Evolutionary conservation across 768 basidiomycete genomes (phyloP), one percentile per base, ranked within the genome.

Genomic region (Melanogaster broomeanus): DNA sequence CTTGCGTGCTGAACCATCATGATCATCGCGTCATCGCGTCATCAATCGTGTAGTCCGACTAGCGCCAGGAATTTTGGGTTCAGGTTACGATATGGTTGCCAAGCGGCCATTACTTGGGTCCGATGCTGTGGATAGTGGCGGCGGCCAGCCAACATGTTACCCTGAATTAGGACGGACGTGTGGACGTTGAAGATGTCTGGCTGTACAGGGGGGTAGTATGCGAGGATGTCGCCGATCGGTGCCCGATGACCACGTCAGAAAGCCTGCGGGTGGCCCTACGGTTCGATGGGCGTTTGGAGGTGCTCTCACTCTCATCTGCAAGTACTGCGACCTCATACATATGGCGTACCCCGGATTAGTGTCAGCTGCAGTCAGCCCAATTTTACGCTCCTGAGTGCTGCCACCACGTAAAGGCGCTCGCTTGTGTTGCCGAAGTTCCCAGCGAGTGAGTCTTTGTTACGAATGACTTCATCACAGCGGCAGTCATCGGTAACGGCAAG

Each of bases 361-460:
- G 86, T 76, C 79, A 11, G 78, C 77, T 35, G 83, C 76, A 0
- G 55, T 88, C 9, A 63, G 66, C n/a, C 80, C 77, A 1, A 34
- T 88, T 22, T 55, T 87, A 37, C 60, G 75, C 22, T 63, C 78
- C n/a, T 86, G 85, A 83, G 77, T 69, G 9, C 70, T 84, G 30
- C 84, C 73, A 73, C 5, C 67, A 65, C 49, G 70, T 86, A 39
- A 61, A 70, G 25, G 75, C 62, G 2, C 62, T 64, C n/a, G 72
- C 74, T 16, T 77, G 76, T 40, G 64, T 60, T 16, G 81, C 74
- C 7, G 87, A 88, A 64, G 58, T 62, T 6, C 83, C 72, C 0
- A 87, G 85, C 54, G 65, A 75, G 6, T 71, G 77, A 41, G 83
- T 85, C 6, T 84, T 87, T 51, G 69, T 78, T 58, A 85, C 84